These are phyloP conservation scores for Tarenaya hassleriana DNA, from an alignment of 345 rosid genomes.

Conservation along the genomic window DNA sequence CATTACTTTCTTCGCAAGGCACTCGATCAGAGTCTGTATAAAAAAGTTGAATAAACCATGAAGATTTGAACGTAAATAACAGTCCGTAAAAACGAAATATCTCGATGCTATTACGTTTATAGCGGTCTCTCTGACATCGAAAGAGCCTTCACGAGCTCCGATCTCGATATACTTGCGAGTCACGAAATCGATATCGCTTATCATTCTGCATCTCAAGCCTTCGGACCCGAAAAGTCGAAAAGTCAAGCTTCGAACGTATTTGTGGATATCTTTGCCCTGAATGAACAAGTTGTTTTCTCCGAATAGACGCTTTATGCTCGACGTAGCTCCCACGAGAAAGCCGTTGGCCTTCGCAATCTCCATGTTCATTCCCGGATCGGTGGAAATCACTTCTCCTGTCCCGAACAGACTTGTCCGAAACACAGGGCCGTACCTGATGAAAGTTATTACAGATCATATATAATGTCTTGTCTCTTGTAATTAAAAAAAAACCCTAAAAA, in stretches of 20 bases:
- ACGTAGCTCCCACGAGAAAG: slow-evolving; percentile 1
- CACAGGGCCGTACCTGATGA: slow-evolving; percentile 21
- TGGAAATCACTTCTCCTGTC: slow-evolving; percentile 18
- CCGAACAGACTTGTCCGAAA: slow-evolving; percentile 28
- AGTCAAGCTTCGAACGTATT: slow-evolving; percentile 17
- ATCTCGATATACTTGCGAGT: slow-evolving; percentile 13
- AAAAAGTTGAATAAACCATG: too few relatives aligned
- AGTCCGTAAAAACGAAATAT: too few relatives aligned
- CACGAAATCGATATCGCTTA: slow-evolving; percentile 17
- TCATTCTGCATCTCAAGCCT: slow-evolving; percentile 12
- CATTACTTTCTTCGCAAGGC: background rate
- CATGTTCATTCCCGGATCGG: slow-evolving; percentile 15
- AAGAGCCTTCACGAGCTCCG: slow-evolving; percentile 11
- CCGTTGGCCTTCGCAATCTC: slow-evolving; percentile 19
- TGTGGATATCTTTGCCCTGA: slow-evolving; percentile 12
- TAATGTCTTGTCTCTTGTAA: background rate
- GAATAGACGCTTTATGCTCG: slow-evolving; percentile 14
- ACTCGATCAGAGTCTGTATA: background rate
- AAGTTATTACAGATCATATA: background rate
- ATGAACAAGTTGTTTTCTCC: slow-evolving; percentile 17
- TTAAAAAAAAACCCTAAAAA: background rate
- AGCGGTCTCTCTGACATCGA: slow-evolving; percentile 16
- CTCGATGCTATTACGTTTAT: too few relatives aligned
- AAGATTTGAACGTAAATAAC: too few relatives aligned
- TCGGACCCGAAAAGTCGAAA: slow-evolving; percentile 17